phyloP scores from a whole-genome alignment of 352 stramenopile species.

The Pythium phragmitis region DNA sequence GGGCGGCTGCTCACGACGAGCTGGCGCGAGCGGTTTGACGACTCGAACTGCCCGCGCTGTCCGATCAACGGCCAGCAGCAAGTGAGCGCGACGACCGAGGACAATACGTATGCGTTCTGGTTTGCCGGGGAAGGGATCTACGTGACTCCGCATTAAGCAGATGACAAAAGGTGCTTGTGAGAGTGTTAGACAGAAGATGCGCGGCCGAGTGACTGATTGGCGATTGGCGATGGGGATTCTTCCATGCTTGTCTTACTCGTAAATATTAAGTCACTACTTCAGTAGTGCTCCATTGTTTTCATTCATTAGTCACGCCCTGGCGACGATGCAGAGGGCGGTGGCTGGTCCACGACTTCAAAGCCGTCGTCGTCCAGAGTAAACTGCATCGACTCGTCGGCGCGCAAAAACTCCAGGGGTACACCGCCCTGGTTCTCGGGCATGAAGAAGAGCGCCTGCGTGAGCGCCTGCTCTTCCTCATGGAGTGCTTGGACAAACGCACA shows the following conservation, averaged over 20 bases:
- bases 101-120: slow-evolving; percentile 62
- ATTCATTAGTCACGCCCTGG: not conserved
- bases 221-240: not conserved
- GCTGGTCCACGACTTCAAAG: slow-evolving; percentile 67
- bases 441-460: slow-evolving; percentile 61
- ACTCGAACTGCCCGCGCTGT: slow-evolving; percentile 78
- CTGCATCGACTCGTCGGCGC: slow-evolving; percentile 66
- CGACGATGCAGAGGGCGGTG: not conserved
- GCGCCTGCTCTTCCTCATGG: slow-evolving; percentile 41
- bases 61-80: slow-evolving; percentile 87
- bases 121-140: slow-evolving; percentile 85
- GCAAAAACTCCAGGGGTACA: slow-evolving; percentile 63
- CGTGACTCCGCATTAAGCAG: slow-evolving; percentile 31
- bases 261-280: slow-evolving; percentile 14
- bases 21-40: slow-evolving; percentile 55
- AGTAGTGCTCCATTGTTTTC: not conserved
- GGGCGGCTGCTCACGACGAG: slow-evolving; percentile 55
- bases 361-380: slow-evolving; percentile 81
- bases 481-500: slow-evolving; percentile 56
- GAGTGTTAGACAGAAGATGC: too few relatives aligned
- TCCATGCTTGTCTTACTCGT: not conserved
- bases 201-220: not conserved
- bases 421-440: slow-evolving; percentile 77
- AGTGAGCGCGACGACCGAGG: slow-evolving; percentile 58
- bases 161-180: too few relatives aligned